Percentiles rank a stretch among this genome's conserved stretches.
Conservation (phyloP, 306 rosid genomes). For the Dryas drummondii region DNA sequence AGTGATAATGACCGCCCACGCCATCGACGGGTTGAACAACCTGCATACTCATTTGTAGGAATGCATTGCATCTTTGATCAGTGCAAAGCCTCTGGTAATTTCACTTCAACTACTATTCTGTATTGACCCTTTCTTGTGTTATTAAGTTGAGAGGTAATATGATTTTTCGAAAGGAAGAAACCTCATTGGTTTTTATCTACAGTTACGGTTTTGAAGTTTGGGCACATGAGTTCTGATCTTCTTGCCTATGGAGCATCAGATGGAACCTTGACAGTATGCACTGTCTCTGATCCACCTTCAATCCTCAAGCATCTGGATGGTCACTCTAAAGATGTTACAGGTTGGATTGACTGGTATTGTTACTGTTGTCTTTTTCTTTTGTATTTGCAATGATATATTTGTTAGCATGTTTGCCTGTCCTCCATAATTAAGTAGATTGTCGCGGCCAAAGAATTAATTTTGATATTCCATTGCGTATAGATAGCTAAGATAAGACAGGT, state of each 20-base stretch:
- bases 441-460: not conserved
- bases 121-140: not conserved
- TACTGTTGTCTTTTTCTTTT: constrained; percentile 41
- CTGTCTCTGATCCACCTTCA: constrained; percentile 78
- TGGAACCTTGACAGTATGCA: constrained; percentile 94
- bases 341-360: constrained; percentile 63
- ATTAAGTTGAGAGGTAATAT: constrained; percentile 16
- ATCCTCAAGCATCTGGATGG: constrained; percentile 69
- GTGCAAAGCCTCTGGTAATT: constrained; percentile 82
- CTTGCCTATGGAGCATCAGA: constrained; percentile 97
- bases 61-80: constrained; percentile 98
- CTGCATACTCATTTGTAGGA: constrained; percentile 92
- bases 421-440: not conserved
- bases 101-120: not conserved
- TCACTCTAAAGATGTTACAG: constrained; percentile 96
- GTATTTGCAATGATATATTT: constrained; percentile 1
- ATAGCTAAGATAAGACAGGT: not conserved
- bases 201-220: constrained; percentile 95
- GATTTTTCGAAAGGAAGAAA: constrained; percentile 28
- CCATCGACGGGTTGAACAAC: constrained; percentile 56
- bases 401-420: constrained; percentile 12
- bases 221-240: constrained; percentile 96
- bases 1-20: constrained; percentile 67
- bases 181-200: constrained; percentile 38
- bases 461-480: not conserved